Evolutionary conservation across 345 rosid genomes (phyloP).

Genomic region (Kernera saxatilis): DNA sequence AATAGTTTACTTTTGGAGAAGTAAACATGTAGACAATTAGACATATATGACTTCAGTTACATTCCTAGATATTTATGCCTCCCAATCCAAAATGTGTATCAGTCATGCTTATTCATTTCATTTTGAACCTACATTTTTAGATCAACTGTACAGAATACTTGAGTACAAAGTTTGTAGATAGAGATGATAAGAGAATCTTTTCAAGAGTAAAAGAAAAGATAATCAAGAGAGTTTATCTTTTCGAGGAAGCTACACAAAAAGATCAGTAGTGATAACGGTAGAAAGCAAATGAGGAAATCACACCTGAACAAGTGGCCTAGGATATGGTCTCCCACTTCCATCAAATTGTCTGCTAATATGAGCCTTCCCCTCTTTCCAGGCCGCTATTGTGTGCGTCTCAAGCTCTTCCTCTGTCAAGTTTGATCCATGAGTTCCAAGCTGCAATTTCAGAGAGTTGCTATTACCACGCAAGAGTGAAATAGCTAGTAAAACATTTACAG

Average conservation of each 20-base stretch:
- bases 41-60: background rate
- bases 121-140: background rate
- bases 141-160: background rate
- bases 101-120: background rate
- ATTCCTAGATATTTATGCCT: background rate
- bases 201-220: background rate
- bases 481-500: conserved; percentile 5
- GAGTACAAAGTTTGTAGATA: background rate
- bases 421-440: conserved; percentile 80
- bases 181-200: background rate
- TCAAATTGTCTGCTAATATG: conserved; percentile 66
- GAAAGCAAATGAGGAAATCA: conserved; percentile 20
- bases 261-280: background rate
- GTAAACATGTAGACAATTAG: background rate
- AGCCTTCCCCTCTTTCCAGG: conserved; percentile 91
- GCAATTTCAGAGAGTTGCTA: conserved; percentile 30
- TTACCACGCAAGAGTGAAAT: conserved; percentile 12
- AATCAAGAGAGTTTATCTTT: background rate
- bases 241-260: background rate
- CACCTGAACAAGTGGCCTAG: conserved; percentile 58
- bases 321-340: conserved; percentile 46
- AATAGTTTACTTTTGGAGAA: background rate
- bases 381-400: conserved; percentile 89
- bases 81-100: conserved; percentile 1
- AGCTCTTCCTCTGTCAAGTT: conserved; percentile 88